Evolutionary conservation across 148 eudicot genomes (phyloP).

Genomic region (Agrostemma githago): DNA sequence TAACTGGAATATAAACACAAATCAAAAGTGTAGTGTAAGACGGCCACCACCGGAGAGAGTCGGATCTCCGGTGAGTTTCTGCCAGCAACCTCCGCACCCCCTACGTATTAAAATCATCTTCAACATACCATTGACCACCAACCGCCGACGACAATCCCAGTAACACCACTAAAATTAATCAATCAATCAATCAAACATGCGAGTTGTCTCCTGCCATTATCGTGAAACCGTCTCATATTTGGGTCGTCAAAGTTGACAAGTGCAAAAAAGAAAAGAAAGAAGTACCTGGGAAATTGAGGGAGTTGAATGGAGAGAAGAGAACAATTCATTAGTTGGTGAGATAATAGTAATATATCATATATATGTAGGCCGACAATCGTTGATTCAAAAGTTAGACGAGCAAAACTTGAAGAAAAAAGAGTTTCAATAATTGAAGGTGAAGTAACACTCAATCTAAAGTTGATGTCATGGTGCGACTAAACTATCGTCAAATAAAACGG

Average conservation of each 20-base stretch:
- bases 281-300: constrained; percentile 21
- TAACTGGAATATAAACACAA: too few relatives aligned
- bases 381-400: background rate
- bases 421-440: background rate
- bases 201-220: too few relatives aligned
- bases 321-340: constrained; percentile 3
- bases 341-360: background rate
- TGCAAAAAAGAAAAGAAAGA: background rate
- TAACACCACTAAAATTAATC: background rate
- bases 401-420: background rate
- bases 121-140: too few relatives aligned
- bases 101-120: too few relatives aligned
- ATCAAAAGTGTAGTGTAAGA: too few relatives aligned
- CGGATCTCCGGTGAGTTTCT: too few relatives aligned
- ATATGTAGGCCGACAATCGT: background rate
- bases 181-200: too few relatives aligned
- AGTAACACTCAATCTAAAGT: background rate
- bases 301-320: constrained; percentile 13
- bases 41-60: too few relatives aligned
- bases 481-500: background rate
- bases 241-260: background rate
- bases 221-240: too few relatives aligned
- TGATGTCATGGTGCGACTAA: background rate
- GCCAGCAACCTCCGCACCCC: too few relatives aligned
- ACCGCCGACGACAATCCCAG: too few relatives aligned